Evolutionary conservation across 495 filamentous ascomycete species (phyloP).

Genomic region (Aspergillus egyptiacus): DNA sequence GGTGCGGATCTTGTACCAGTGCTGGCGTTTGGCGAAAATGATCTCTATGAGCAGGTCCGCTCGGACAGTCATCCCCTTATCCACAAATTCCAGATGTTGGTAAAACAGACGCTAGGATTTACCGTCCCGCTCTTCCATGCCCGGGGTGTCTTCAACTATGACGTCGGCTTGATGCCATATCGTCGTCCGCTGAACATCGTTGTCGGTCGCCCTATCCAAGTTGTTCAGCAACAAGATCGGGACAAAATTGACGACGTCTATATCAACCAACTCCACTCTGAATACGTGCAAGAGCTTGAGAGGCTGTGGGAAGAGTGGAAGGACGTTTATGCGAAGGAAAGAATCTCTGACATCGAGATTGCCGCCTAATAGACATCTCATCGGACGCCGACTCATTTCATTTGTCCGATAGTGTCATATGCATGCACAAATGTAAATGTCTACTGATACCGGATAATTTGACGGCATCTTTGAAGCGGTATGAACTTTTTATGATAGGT

Average conservation of each 20-base stretch:
- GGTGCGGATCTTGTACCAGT: conserved; percentile 91
- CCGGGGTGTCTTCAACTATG: conserved; percentile 92
- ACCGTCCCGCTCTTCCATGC: conserved; percentile 89
- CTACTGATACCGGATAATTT: not conserved
- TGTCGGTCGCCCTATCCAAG: conserved; percentile 71
- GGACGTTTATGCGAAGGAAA: conserved; percentile 70
- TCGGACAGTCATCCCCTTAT: conserved; percentile 64
- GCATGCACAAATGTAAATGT: not conserved
- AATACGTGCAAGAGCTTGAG: conserved; percentile 73
- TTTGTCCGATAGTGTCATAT: not conserved
- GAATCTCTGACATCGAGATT: conserved; percentile 71
- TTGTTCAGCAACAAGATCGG: conserved; percentile 49
- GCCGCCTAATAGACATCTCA: conserved; percentile 50
- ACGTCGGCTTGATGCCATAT: conserved; percentile 93
- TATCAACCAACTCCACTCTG: conserved; percentile 69
- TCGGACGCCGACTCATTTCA: not conserved
- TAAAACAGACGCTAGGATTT: conserved; percentile 84
- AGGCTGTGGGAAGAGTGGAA: conserved; percentile 85
- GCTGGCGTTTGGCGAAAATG: conserved; percentile 89
- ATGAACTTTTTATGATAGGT: too few relatives aligned
- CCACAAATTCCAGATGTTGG: conserved; percentile 67
- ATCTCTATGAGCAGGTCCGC: conserved; percentile 83
- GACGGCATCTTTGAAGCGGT: too few relatives aligned
- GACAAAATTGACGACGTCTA: conserved; percentile 61
- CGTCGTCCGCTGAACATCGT: conserved; percentile 81